Percentiles rank a stretch among this genome's conserved stretches.
These are phyloP conservation scores for Cucumis hystrix DNA, from an alignment of 306 rosid species.

Conservation along the genomic window DNA sequence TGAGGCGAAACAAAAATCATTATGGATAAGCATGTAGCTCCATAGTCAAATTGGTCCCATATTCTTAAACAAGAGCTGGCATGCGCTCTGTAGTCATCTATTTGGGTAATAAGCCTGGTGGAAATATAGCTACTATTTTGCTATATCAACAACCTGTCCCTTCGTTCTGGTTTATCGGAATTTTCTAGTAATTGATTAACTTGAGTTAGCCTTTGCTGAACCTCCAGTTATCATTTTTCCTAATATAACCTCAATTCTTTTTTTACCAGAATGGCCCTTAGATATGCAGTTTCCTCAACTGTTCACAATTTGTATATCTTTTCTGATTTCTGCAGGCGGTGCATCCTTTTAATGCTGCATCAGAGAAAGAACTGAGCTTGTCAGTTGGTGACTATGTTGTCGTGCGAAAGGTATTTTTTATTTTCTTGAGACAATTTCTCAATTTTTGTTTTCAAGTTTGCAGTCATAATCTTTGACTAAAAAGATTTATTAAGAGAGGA, in stretches of 20 bases:
- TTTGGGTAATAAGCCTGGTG: background rate
- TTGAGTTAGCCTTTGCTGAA: background rate
- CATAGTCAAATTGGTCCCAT: background rate
- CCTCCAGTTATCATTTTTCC: background rate
- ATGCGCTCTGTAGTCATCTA: background rate
- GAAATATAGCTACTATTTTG: background rate
- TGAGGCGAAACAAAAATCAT: background rate
- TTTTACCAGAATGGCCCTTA: background rate
- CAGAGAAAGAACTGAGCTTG: constrained; percentile 86
- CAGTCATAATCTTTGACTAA: background rate
- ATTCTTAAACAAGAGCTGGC: background rate
- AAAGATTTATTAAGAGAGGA: background rate
- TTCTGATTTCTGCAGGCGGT: constrained; percentile 43
- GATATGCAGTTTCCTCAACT: background rate
- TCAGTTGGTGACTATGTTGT: constrained; percentile 79
- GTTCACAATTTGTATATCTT: background rate
- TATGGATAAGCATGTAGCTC: background rate
- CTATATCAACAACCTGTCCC: background rate
- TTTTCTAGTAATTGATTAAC: background rate
- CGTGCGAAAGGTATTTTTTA: constrained; percentile 69
- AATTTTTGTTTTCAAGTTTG: background rate
- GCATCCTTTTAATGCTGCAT: constrained; percentile 53
- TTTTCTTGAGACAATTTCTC: constrained; percentile 7
- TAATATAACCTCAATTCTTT: background rate
- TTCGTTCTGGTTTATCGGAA: background rate